Percentiles rank a stretch among this genome's conserved stretches.
Evolutionary conservation across 108 stramenopile genomes (phyloP).

Genomic region (Fragilaria radians): DNA sequence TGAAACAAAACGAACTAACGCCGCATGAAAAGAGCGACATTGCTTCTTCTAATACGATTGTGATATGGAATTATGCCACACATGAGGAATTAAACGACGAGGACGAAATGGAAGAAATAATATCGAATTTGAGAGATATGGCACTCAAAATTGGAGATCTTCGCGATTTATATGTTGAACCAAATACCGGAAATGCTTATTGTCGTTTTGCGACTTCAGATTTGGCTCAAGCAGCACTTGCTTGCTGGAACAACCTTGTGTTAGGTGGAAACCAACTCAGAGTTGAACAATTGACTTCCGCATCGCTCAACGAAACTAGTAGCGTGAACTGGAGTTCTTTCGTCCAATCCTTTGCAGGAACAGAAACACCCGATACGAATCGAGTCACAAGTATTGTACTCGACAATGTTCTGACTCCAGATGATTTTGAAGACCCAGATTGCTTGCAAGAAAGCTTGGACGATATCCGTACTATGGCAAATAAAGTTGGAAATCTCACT

Average conservation of each 20-base stretch:
- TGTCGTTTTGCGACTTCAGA: conserved; percentile 32
- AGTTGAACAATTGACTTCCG: conserved; percentile 10
- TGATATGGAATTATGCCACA: conserved; percentile 4
- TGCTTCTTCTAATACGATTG: background rate
- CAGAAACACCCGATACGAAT: background rate
- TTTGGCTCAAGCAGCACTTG: conserved; percentile 48
- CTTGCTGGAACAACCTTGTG: conserved; percentile 53
- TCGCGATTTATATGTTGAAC: conserved; percentile 42
- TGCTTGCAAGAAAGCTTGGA: conserved; percentile 62
- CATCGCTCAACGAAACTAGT: conserved; percentile 12
- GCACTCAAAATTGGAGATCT: conserved; percentile 58
- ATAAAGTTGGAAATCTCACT: conserved; percentile 13
- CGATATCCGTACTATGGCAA: conserved; percentile 52
- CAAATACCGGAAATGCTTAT: conserved; percentile 21
- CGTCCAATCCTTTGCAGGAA: background rate
- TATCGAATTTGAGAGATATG: conserved; percentile 47
- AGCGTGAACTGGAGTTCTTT: background rate
- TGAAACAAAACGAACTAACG: conserved; percentile 14
- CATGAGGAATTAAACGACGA: conserved; percentile 64
- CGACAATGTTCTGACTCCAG: conserved; percentile 62
- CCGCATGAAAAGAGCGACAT: background rate
- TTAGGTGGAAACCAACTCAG: conserved; percentile 41
- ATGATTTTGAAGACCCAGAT: conserved; percentile 76
- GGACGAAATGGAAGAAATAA: conserved; percentile 76
- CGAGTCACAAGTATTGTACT: conserved; percentile 15